A percentile compares a stretch with the other conserved stretches of the same genome.
These are phyloP conservation scores for Anisogramma anomala DNA, from an alignment of 2,329 filamentous ascomycete genomes.

Conservation along the genomic window DNA sequence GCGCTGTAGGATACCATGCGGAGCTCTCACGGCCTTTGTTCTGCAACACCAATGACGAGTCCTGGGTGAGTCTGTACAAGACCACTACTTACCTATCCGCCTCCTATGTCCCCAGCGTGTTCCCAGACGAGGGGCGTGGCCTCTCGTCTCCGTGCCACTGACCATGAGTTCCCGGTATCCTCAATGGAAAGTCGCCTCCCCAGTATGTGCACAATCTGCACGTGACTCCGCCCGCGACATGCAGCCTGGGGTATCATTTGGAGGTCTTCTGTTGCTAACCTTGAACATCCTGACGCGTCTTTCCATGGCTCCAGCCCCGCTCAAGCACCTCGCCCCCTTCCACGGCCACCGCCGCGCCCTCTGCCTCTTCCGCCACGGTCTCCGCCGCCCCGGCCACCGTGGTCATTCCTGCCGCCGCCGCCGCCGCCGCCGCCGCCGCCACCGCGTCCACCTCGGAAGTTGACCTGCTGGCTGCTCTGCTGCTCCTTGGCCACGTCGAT, in stretches of 20 bases:
- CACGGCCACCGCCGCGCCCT: slow-evolving; percentile 25
- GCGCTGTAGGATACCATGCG: too few relatives aligned
- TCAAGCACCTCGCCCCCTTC: slow-evolving; percentile 14
- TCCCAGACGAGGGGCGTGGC: too few relatives aligned
- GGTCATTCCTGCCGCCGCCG: slow-evolving; percentile 43
- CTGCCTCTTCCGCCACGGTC: slow-evolving; percentile 26
- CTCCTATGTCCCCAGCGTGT: too few relatives aligned
- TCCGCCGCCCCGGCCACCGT: slow-evolving; percentile 34
- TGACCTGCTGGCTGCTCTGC: slow-evolving; percentile 50
- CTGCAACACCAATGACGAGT: too few relatives aligned
- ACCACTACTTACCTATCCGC: too few relatives aligned
- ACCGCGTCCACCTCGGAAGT: slow-evolving; percentile 54
- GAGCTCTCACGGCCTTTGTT: too few relatives aligned
- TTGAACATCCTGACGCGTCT: neutral
- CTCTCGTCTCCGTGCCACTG: too few relatives aligned
- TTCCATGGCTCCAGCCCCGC: slow-evolving; percentile 1
- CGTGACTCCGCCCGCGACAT: neutral
- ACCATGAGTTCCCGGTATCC: too few relatives aligned
- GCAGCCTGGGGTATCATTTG: neutral
- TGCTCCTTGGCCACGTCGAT: slow-evolving; percentile 90
- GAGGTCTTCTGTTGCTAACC: neutral
- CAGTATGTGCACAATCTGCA: too few relatives aligned
- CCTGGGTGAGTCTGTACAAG: too few relatives aligned
- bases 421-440: slow-evolving; percentile 44
- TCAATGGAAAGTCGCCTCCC: too few relatives aligned